These are phyloP conservation scores for Kuraishia ogatae DNA, from an alignment of 805 yeast species.

Conservation along the genomic window DNA sequence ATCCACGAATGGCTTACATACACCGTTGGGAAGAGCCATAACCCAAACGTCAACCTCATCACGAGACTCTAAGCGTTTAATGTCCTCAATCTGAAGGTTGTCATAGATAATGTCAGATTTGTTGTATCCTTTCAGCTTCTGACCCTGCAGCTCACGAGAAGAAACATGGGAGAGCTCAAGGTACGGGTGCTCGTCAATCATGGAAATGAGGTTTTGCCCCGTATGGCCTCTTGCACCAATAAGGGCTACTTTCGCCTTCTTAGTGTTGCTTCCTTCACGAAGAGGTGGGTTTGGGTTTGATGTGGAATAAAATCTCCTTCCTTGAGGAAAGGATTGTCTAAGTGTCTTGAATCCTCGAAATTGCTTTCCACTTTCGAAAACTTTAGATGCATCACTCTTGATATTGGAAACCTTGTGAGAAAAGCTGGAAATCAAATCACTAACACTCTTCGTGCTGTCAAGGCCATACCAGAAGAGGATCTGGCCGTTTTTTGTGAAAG, in stretches of 20 bases:
- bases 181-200: slow-evolving; percentile 82
- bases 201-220: slow-evolving; percentile 83
- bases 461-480: slow-evolving; percentile 95
- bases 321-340: slow-evolving; percentile 11
- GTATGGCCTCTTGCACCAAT: slow-evolving; percentile 99
- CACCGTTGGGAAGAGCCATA: slow-evolving; percentile 98
- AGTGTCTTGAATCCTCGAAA: slow-evolving; percentile 43
- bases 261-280: slow-evolving; percentile 50
- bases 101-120: slow-evolving; percentile 75
- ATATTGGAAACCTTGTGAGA: slow-evolving; percentile 27
- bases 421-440: slow-evolving; percentile 54
- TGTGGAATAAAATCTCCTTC: slow-evolving; percentile 23
- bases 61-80: slow-evolving; percentile 64
- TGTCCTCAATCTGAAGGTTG: slow-evolving; percentile 82
- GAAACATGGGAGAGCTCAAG: slow-evolving; percentile 89
- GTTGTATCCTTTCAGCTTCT: slow-evolving; percentile 78
- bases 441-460: slow-evolving; percentile 49
- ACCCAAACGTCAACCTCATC: slow-evolving; percentile 93
- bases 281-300: slow-evolving; percentile 69
- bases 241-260: slow-evolving; percentile 71
- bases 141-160: slow-evolving; percentile 89
- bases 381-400: slow-evolving; percentile 33
- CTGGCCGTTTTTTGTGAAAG: slow-evolving; percentile 81
- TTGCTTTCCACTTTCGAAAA: slow-evolving; percentile 37
- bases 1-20: slow-evolving; percentile 80